Percentiles rank a stretch among this genome's conserved stretches.
Evolutionary conservation across 2,329 filamentous ascomycete genomes (phyloP).

Genomic region (Colletotrichum sp.): DNA sequence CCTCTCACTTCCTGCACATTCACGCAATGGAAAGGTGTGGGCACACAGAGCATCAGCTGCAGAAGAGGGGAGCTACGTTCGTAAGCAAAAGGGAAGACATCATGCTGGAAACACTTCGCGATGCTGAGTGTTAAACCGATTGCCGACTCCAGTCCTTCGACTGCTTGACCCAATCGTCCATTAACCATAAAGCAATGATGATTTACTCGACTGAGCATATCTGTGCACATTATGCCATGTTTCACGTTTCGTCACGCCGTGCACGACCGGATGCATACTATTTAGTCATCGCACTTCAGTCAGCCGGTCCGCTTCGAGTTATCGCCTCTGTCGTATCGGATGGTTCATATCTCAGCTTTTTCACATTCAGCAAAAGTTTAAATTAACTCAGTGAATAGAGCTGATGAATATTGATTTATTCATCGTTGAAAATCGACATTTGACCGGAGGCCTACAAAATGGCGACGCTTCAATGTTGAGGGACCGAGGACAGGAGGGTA

Average conservation of each 20-base stretch:
- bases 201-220: neutral
- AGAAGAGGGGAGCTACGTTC: neutral
- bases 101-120: neutral
- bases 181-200: accelerated
- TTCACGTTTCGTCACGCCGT: neutral
- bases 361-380: neutral
- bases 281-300: neutral
- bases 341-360: neutral
- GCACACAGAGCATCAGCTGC: neutral
- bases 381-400: neutral
- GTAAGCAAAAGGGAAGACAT: neutral
- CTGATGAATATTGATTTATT: neutral
- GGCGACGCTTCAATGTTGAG: neutral
- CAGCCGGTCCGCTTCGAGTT: neutral
- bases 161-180: neutral
- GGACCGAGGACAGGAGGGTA: neutral
- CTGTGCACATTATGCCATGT: neutral
- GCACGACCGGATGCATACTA: neutral
- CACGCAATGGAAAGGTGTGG: neutral
- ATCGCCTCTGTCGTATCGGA: neutral
- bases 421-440: neutral
- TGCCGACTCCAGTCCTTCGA: neutral
- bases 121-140: neutral
- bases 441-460: neutral
- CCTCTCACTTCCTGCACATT: neutral